A percentile compares a stretch with the other conserved stretches of the same genome.
Conservation (phyloP, 306 rosid genomes). For the Dalbergia oliveri region DNA sequence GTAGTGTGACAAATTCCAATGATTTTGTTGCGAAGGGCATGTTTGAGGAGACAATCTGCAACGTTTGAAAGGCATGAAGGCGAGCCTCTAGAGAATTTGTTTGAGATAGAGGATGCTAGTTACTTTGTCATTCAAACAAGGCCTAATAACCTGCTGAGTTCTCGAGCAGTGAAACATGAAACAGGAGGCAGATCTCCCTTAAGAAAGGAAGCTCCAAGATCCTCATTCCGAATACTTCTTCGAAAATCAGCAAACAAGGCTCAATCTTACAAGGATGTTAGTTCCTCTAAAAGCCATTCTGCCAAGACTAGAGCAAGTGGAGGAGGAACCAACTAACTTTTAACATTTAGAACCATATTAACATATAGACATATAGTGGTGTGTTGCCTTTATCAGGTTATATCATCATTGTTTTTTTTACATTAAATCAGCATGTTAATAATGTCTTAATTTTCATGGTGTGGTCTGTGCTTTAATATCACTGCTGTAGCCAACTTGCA, state of each 20-base stretch:
- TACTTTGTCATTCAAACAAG: conserved; percentile 13
- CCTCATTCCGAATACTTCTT: conserved; percentile 57
- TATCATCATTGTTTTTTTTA: not conserved
- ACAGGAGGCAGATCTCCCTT: conserved; percentile 31
- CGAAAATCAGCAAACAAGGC: conserved; percentile 57
- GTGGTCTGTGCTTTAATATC: not conserved
- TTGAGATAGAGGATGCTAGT: conserved; percentile 65
- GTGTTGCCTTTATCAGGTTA: not conserved
- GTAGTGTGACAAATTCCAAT: not conserved
- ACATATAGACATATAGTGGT: not conserved
- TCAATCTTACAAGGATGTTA: conserved; percentile 61
- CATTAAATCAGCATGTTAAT: not conserved
- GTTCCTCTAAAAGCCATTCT: conserved; percentile 4
- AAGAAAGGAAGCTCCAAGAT: conserved; percentile 49
- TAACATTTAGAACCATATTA: not conserved
- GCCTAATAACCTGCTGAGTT: conserved; percentile 6
- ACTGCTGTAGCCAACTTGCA: not conserved
- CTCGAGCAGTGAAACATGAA: conserved; percentile 24
- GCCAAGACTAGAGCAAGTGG: conserved; percentile 52
- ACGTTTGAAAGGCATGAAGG: conserved; percentile 38
- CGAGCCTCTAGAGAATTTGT: conserved; percentile 54
- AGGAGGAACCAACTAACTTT: not conserved
- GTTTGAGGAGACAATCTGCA: conserved; percentile 65
- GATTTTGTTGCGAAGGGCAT: conserved; percentile 45
- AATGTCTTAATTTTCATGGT: not conserved